Evolutionary conservation across 179 eudicot species (phyloP).

Genomic region (Patellifolia procumbens): DNA sequence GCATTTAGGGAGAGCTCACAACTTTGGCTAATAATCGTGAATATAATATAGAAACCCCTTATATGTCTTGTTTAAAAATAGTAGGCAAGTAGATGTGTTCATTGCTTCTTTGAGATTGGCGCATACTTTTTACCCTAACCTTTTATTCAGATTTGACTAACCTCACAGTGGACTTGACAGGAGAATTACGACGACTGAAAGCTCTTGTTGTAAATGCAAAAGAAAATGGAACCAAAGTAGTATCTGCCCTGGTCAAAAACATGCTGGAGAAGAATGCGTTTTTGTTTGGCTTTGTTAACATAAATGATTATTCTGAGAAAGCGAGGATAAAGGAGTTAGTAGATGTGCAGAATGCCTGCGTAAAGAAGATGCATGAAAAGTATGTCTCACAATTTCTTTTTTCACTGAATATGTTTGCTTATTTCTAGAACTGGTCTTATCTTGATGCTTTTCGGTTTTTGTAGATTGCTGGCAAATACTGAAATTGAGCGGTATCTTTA

Average conservation of each 20-base stretch:
- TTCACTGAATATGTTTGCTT: not conserved
- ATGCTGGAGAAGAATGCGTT: conserved; percentile 76
- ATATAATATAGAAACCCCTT: not conserved
- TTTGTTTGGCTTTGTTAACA: conserved; percentile 64
- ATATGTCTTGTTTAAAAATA: not conserved
- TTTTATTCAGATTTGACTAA: not conserved
- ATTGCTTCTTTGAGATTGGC: not conserved
- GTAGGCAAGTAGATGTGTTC: not conserved
- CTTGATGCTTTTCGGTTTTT: conserved; percentile 16
- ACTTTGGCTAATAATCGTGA: conserved; percentile 29
- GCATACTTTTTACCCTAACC: not conserved
- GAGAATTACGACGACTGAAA: conserved; percentile 58
- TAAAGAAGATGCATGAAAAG: conserved; percentile 65
- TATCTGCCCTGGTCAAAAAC: conserved; percentile 48
- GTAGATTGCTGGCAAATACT: conserved; percentile 58
- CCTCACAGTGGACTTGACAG: conserved; percentile 39
- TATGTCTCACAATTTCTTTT: conserved; percentile 31
- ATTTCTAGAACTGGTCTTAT: conserved; percentile 17
- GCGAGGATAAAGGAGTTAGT: conserved; percentile 69
- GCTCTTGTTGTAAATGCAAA: conserved; percentile 60
- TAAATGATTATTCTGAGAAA: conserved; percentile 57
- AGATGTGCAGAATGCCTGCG: conserved; percentile 59
- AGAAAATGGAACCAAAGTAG: conserved; percentile 47
- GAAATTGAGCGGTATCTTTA: conserved; percentile 58
- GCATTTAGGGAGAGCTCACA: conserved; percentile 45